Conservation (phyloP, 257 asterid species). For the Ocimum tenuiflorum region DNA sequence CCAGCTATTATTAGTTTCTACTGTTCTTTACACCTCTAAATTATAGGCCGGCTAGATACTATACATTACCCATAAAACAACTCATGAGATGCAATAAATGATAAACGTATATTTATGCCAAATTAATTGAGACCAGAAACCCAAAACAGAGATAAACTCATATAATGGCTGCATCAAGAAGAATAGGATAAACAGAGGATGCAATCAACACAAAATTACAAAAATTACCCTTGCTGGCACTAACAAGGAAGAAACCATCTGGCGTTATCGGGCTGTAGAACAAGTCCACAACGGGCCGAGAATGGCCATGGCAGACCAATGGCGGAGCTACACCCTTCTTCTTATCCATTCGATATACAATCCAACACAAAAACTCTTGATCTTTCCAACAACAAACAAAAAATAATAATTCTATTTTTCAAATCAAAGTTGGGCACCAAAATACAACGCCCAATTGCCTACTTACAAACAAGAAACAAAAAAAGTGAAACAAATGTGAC, state of each 20-base stretch:
- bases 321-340: slow-evolving; percentile 85
- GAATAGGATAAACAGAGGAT: background rate
- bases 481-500: background rate
- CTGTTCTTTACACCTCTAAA: too few species aligned
- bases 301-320: slow-evolving; percentile 96
- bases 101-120: background rate
- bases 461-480: background rate
- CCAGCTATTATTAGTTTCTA: too few species aligned
- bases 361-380: background rate
- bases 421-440: too few species aligned
- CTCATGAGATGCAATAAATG: background rate
- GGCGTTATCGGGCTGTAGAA: slow-evolving; percentile 93
- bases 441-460: slow-evolving; percentile 13
- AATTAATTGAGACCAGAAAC: background rate
- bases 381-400: background rate
- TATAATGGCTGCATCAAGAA: background rate
- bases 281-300: slow-evolving; percentile 96
- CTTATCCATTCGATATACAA: slow-evolving; percentile 64
- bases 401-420: slow-evolving; percentile 26
- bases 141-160: slow-evolving; percentile 5
- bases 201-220: background rate
- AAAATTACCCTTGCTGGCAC: slow-evolving; percentile 99
- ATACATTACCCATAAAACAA: background rate
- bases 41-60: background rate
- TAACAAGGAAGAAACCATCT: slow-evolving; percentile 89